phyloP scores from a whole-genome alignment of 1,139 yeast species.

The Candida sp. region DNA sequence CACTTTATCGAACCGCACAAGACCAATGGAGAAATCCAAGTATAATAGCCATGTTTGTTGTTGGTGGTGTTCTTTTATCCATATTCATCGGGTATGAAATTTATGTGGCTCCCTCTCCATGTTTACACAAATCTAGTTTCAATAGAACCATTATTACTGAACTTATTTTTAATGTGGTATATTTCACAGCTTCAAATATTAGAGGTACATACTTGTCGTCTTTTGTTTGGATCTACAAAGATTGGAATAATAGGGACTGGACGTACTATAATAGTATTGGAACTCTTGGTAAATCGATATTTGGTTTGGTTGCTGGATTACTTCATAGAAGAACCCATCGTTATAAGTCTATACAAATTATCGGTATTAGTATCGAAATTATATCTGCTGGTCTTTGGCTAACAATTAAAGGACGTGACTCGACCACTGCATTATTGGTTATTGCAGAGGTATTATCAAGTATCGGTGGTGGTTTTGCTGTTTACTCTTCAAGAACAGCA shows the following conservation, averaged over 20 bases:
- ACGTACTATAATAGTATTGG: not conserved
- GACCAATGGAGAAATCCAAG: slow-evolving; percentile 31
- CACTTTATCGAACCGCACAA: slow-evolving; percentile 16
- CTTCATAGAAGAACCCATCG: not conserved
- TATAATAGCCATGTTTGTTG: slow-evolving; percentile 33
- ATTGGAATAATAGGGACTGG: not conserved
- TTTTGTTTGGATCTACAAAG: slow-evolving; percentile 5
- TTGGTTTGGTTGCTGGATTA: not conserved
- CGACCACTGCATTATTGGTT: not conserved
- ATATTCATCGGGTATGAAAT: slow-evolving; percentile 21
- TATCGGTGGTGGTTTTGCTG: not conserved
- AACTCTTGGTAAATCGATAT: not conserved
- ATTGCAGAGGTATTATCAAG: not conserved
- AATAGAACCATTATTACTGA: slow-evolving; percentile 25
- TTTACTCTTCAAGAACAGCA: not conserved
- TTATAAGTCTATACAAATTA: not conserved
- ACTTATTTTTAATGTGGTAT: slow-evolving; percentile 15
- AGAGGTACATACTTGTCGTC: slow-evolving; percentile 9
- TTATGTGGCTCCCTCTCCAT: slow-evolving; percentile 24
- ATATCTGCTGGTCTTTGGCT: not conserved
- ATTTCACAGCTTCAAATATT: slow-evolving; percentile 17
- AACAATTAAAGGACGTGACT: not conserved
- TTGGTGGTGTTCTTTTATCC: slow-evolving; percentile 27
- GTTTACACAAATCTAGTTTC: slow-evolving; percentile 26
- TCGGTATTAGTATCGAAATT: not conserved